phyloP scores from a whole-genome alignment of 768 basidiomycete species.

The Termitomyces sp. region DNA sequence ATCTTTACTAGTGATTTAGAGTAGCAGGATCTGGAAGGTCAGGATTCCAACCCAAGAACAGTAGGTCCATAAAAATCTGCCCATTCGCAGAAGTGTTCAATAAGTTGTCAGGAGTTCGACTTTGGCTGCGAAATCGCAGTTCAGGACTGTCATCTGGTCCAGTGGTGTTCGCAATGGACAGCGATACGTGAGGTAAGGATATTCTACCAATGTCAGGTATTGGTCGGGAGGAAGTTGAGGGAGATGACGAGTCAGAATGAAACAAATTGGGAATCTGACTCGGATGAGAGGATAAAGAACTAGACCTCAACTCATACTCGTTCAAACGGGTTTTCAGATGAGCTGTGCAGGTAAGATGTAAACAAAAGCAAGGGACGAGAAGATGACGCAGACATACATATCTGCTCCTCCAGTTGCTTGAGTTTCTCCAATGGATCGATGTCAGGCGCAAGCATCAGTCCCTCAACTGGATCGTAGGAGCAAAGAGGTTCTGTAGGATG shows the following conservation, averaged over 20 bases:
- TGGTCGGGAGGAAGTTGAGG: constrained; percentile 16
- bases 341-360: constrained; percentile 31
- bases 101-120: constrained; percentile 46
- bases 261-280: constrained; percentile 17
- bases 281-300: constrained; percentile 30
- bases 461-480: constrained; percentile 83
- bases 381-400: constrained; percentile 38
- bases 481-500: constrained; percentile 86
- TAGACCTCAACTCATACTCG: constrained; percentile 39
- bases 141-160: constrained; percentile 30
- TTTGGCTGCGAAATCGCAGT: constrained; percentile 36
- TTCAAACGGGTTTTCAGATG: constrained; percentile 59
- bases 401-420: constrained; percentile 69
- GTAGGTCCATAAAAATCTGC: constrained; percentile 47
- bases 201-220: constrained; percentile 30
- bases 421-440: constrained; percentile 79
- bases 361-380: background rate
- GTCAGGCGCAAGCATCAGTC: constrained; percentile 69
- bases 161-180: constrained; percentile 37
- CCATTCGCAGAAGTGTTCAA: constrained; percentile 25
- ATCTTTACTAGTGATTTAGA: constrained; percentile 71
- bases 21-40: constrained; percentile 75
- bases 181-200: constrained; percentile 39
- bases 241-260: constrained; percentile 14
- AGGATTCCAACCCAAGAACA: constrained; percentile 80